A percentile compares a stretch with the other conserved stretches of the same genome.
Evolutionary conservation across 805 yeast species (phyloP).

Genomic region (Metschnikowia orientalis): DNA sequence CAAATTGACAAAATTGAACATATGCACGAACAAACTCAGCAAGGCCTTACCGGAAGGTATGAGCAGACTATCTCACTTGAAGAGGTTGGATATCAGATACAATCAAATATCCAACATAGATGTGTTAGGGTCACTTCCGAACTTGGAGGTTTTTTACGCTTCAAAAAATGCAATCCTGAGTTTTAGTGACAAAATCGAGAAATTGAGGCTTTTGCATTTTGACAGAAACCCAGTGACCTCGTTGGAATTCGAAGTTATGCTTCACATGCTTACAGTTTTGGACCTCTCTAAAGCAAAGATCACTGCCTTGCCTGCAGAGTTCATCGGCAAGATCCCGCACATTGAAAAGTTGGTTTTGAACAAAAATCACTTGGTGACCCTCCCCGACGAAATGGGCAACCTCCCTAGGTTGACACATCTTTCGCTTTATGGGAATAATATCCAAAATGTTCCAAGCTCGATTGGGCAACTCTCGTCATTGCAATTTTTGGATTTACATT

Average conservation of each 20-base stretch:
- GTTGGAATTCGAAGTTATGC: slow-evolving; percentile 48
- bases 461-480: slow-evolving; percentile 59
- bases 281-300: slow-evolving; percentile 81
- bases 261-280: slow-evolving; percentile 61
- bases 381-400: slow-evolving; percentile 65
- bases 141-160: slow-evolving; percentile 66
- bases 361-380: slow-evolving; percentile 71
- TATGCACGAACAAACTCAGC: slow-evolving; percentile 66
- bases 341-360: slow-evolving; percentile 73
- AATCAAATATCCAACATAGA: slow-evolving; percentile 57
- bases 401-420: slow-evolving; percentile 59
- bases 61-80: slow-evolving; percentile 49
- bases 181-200: slow-evolving; percentile 58
- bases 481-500: slow-evolving; percentile 71
- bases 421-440: slow-evolving; percentile 69
- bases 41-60: slow-evolving; percentile 52
- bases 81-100: slow-evolving; percentile 73
- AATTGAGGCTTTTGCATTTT: slow-evolving; percentile 63
- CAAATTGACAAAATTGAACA: slow-evolving; percentile 61
- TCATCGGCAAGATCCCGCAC: slow-evolving; percentile 57
- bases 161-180: slow-evolving; percentile 73
- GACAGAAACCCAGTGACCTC: slow-evolving; percentile 83
- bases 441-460: slow-evolving; percentile 63
- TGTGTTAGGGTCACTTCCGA: slow-evolving; percentile 52
- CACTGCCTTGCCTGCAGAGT: slow-evolving; percentile 62